These are phyloP conservation scores for Tilletiaria anomala DNA, from an alignment of 1,284 basidiomycete species.

Conservation along the genomic window DNA sequence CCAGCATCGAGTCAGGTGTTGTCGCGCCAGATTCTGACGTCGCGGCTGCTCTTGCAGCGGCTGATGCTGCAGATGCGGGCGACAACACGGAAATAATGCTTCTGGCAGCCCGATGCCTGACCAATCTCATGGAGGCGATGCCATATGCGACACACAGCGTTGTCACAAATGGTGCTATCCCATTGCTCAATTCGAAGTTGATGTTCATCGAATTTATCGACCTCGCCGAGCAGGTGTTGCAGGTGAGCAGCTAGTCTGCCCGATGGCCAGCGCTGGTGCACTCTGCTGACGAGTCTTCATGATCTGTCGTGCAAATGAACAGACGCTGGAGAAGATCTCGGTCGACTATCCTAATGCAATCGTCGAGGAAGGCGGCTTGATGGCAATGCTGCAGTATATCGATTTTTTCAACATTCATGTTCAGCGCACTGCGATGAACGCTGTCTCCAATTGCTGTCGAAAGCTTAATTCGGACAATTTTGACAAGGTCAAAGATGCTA, in stretches of 20 bases:
- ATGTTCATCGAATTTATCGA: conserved; percentile 38
- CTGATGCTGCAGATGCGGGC: conserved; percentile 13
- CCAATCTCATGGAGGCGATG: conserved; percentile 38
- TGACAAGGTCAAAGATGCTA: conserved; percentile 15
- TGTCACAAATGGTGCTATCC: conserved; percentile 27
- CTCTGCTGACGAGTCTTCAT: no score
- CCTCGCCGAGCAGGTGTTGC: conserved; percentile 37
- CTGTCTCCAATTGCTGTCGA: conserved; percentile 34
- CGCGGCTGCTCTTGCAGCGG: conserved; percentile 15
- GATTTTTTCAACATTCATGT: conserved; percentile 40
- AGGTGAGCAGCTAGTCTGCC: conserved; percentile 7
- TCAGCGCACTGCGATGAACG: conserved; percentile 35
- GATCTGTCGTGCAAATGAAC: neutral
- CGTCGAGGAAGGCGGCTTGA: conserved; percentile 33
- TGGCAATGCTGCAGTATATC: conserved; percentile 35
- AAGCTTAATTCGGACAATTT: conserved; percentile 21
- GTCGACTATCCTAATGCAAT: conserved; percentile 27
- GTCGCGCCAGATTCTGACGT: conserved; percentile 15
- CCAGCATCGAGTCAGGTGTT: conserved; percentile 3
- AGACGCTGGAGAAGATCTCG: conserved; percentile 36
- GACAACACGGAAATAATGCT: conserved; percentile 30
- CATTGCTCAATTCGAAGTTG: conserved; percentile 30
- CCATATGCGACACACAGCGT: conserved; percentile 33
- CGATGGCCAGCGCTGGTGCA: neutral
- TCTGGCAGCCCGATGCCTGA: conserved; percentile 38